These are phyloP conservation scores for Coemansia sp. DNA, from an alignment of 192 early-diverging fungal genomes.

Conservation along the genomic window DNA sequence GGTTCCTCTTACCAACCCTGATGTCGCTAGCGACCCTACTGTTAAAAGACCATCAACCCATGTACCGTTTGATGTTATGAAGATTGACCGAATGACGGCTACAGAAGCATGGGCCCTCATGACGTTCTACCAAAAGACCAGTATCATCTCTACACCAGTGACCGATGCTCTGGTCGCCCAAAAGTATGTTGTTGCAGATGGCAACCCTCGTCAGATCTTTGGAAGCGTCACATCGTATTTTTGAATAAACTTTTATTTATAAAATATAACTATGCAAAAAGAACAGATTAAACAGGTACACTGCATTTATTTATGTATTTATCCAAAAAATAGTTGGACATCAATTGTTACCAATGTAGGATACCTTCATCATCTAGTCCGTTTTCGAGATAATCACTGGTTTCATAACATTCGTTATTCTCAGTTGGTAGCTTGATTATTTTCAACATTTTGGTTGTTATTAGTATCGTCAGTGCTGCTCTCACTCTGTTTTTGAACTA, in stretches of 20 bases:
- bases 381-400: too few relatives aligned
- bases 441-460: too few relatives aligned
- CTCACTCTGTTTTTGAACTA: too few relatives aligned
- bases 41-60: conserved; percentile 1
- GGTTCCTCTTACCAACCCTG: conserved; percentile 33
- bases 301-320: too few relatives aligned
- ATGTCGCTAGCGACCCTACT: conserved; percentile 17
- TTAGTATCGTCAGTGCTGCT: too few relatives aligned
- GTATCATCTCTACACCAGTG: conserved; percentile 22
- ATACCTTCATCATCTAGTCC: too few relatives aligned
- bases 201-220: conserved; percentile 50
- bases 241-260: conserved; percentile 7
- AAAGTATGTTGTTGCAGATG: conserved; percentile 39
- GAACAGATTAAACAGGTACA: too few relatives aligned
- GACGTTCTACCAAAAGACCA: conserved; percentile 34
- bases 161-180: conserved; percentile 36
- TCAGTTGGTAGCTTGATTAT: too few relatives aligned
- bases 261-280: too few relatives aligned
- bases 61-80: conserved; percentile 23
- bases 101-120: conserved; percentile 41
- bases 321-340: too few relatives aligned
- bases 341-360: too few relatives aligned
- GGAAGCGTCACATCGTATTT: conserved; percentile 37
- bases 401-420: too few relatives aligned
- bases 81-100: conserved; percentile 25